Conservation (phyloP, 176 grass and related monocot species). For the Eleusine coracana region DNA sequence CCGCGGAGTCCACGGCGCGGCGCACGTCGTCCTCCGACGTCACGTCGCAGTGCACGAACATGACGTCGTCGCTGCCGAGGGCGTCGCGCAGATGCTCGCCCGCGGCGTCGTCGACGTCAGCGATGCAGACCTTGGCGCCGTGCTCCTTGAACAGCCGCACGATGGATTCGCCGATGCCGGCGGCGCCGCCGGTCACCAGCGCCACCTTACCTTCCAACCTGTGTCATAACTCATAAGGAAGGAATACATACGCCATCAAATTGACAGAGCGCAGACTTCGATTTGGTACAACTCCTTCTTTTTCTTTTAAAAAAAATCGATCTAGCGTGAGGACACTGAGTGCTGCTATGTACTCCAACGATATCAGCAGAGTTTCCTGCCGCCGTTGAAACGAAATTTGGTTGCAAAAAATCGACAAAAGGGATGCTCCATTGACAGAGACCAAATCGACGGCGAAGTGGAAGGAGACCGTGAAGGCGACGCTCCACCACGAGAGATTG, state of each 20-base stretch:
- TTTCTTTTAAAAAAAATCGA: too few species aligned
- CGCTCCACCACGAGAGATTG: background rate
- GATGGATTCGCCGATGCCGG: constrained; percentile 79
- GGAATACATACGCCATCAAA: background rate
- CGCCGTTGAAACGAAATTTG: background rate
- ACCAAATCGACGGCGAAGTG: background rate
- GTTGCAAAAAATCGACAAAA: background rate
- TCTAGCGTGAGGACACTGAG: background rate
- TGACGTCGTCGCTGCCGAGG: constrained; percentile 48
- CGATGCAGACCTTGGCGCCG: constrained; percentile 83
- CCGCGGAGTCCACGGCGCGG: constrained; percentile 51
- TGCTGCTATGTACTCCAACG: background rate
- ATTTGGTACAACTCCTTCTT: too few species aligned
- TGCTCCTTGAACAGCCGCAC: constrained; percentile 77
- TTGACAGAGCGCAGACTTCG: background rate
- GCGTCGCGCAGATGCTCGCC: constrained; percentile 60
- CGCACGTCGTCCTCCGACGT: constrained; percentile 60
- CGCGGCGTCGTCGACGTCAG: constrained; percentile 63
- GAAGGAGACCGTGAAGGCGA: background rate
- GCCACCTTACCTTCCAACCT: constrained; percentile 82
- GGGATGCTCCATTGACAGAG: background rate
- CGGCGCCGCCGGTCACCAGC: constrained; percentile 80
- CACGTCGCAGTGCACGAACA: constrained; percentile 83
- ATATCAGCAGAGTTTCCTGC: background rate
- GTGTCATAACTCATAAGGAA: constrained; percentile 14